Base-by-base conservation (phyloP, 768 basidiomycete species). In the Hirschioporus abietinus region DNA sequence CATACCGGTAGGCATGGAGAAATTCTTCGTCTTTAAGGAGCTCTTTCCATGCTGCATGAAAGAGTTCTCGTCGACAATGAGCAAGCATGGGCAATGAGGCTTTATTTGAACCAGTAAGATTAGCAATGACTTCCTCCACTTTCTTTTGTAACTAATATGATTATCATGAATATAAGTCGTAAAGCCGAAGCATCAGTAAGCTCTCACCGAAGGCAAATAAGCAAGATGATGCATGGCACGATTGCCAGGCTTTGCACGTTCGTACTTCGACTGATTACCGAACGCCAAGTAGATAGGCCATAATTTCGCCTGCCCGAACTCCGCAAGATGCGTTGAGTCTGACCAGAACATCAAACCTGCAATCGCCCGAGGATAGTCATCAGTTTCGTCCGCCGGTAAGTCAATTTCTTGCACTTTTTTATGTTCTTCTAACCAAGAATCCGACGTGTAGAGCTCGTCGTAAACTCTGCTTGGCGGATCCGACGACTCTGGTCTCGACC, bases 391-490 rank as follows among this genome's bases (percentile, higher is more conserved):
- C 12, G 63, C 17, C 0, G 66, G 71, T 1, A 67, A 35, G 1
- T 57, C 7, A 10, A 52, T 52, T 52, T 72, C 68, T 58, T 75
- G 72, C 12, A 76, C 0, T 0, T 75, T 68, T 3, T 72, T 58
- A 7, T 71, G 68, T 18, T 71, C 73, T 0, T 58, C 20, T 6
- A 70, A 69, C 67, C 73, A 74, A 0, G 70, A 67, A 35, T 72
- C 68, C 0, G 74, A 75, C 0, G 69, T 71, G 60, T 74, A 76
- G 1, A 75, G 59, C 20, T 76, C 71, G 30, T 73, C 71, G 15
- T 72, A 72, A 0, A 75, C 20, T 0, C 67, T 62, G 12, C 42
- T 15, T 15, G 42, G 42, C 12, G 42, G 42, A 3, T 52, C 42
- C 15, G 12, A 6, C 12, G 42, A 15, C 12, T 10, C 42, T 15